These are phyloP conservation scores for Quercus wislizeni DNA, from an alignment of 306 rosid genomes.

Conservation along the genomic window DNA sequence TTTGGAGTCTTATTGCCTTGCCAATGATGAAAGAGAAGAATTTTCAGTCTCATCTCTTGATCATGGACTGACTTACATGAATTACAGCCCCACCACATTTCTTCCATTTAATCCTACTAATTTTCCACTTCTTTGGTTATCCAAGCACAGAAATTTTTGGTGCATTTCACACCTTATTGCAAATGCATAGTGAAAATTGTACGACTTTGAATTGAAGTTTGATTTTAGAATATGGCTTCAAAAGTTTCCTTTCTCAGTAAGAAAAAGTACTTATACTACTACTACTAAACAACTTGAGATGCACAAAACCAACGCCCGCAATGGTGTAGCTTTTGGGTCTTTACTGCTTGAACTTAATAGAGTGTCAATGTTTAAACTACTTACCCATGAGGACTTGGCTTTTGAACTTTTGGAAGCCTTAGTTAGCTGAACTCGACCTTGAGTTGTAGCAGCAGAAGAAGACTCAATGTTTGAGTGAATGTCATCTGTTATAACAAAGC, in stretches of 20 bases:
- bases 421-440: constrained; percentile 50
- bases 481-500: constrained; percentile 49
- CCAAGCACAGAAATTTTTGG: not conserved
- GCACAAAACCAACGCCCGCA: constrained; percentile 1
- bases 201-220: not conserved
- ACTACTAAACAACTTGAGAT: not conserved
- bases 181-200: not conserved
- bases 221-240: not conserved
- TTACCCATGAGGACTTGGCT: constrained; percentile 61
- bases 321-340: not conserved
- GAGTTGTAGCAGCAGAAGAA: constrained; percentile 58
- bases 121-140: not conserved
- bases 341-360: constrained; percentile 7
- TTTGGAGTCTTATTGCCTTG: not conserved
- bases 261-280: not conserved
- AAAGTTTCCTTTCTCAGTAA: not conserved
- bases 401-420: constrained; percentile 68
- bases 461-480: constrained; percentile 58
- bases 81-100: not conserved
- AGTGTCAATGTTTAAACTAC: constrained; percentile 6
- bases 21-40: not conserved
- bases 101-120: not conserved
- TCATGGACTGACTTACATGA: not conserved
- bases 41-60: not conserved
- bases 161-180: not conserved